These are phyloP conservation scores for Sporisorium graminicola DNA, from an alignment of 1,284 basidiomycete species.

Conservation along the genomic window DNA sequence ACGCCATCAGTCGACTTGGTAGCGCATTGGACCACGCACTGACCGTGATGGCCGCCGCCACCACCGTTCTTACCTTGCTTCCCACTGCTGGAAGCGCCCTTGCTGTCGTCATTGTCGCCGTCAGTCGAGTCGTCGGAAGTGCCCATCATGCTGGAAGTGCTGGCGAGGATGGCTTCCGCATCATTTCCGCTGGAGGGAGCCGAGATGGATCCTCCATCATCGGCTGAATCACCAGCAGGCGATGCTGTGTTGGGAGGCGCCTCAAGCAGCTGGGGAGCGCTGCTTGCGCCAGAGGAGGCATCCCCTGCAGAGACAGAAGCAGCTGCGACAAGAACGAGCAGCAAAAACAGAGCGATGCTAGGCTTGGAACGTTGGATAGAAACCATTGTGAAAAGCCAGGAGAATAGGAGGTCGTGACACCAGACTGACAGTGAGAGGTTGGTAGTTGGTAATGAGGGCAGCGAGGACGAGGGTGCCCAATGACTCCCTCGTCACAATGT, in stretches of 20 bases:
- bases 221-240: not conserved
- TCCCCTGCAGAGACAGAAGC: slow-evolving; percentile 7
- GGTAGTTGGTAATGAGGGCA: not conserved
- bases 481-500: not conserved
- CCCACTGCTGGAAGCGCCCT: not conserved
- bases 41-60: slow-evolving; percentile 19
- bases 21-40: slow-evolving; percentile 38
- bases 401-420: not conserved
- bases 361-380: not conserved
- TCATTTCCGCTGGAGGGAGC: slow-evolving; percentile 28
- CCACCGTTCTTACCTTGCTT: not conserved
- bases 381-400: not conserved
- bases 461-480: not conserved
- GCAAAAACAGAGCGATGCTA: slow-evolving; percentile 7
- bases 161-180: slow-evolving; percentile 21
- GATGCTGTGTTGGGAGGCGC: slow-evolving; percentile 2
- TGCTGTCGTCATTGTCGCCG: slow-evolving; percentile 15
- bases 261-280: slow-evolving; percentile 8
- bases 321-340: slow-evolving; percentile 12
- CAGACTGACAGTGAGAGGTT: not conserved
- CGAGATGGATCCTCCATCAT: slow-evolving; percentile 25
- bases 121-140: slow-evolving; percentile 29
- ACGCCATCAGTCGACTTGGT: slow-evolving; percentile 26
- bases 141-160: slow-evolving; percentile 20
- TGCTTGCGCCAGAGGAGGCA: not conserved